Evolutionary conservation across 176 grass and related monocot genomes (phyloP).

Genomic region (Sorghum bicolor): Sorghum_bicolor_NCBIv3 NC_012879.2:60984501-60985000

Average conservation of each 20-base stretch:
- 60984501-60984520: conserved; percentile 27
- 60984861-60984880: conserved; percentile 56
- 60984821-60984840: conserved; percentile 59
- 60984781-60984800: conserved; percentile 11
- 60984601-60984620: conserved; percentile 5
- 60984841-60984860: conserved; percentile 60
- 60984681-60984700: conserved; percentile 27
- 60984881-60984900: conserved; percentile 57
- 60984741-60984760: not conserved
- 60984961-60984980: conserved; percentile 68
- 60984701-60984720: not conserved
- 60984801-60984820: conserved; percentile 9
- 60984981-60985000: conserved; percentile 60
- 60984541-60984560: not conserved
- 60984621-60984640: conserved; percentile 16
- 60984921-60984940: conserved; percentile 61
- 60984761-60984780: conserved; percentile 15
- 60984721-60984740: not conserved
- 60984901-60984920: conserved; percentile 57
- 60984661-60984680: conserved; percentile 23
- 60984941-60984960: conserved; percentile 73
- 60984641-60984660: not conserved
- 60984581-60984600: not conserved
- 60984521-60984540: not conserved
- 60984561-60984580: not conserved